phyloP scores from a whole-genome alignment of 768 basidiomycete species.

The Royoungia palumana region DNA sequence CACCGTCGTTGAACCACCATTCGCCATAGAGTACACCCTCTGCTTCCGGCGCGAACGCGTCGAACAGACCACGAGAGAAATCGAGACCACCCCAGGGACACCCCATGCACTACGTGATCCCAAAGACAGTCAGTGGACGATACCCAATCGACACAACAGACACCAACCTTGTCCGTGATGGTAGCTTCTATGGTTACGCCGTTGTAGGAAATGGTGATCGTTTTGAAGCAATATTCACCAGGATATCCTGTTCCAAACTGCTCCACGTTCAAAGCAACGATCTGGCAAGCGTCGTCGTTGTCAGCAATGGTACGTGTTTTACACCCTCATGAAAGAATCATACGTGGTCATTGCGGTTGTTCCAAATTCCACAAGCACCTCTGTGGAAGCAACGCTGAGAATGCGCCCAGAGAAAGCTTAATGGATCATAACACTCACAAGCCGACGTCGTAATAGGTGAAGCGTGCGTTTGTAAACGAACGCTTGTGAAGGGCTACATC shows the following conservation, averaged over 20 bases:
- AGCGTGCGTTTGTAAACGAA: conserved; percentile 33
- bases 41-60: conserved; percentile 44
- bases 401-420: background rate
- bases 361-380: conserved; percentile 52
- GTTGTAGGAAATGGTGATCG: conserved; percentile 55
- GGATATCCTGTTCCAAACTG: conserved; percentile 61
- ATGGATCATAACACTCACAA: conserved; percentile 32
- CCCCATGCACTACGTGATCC: conserved; percentile 49
- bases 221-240: conserved; percentile 58
- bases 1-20: conserved; percentile 53
- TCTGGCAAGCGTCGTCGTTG: conserved; percentile 4
- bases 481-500: conserved; percentile 38
- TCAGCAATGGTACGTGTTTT: background rate
- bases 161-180: conserved; percentile 57
- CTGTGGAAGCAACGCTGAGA: conserved; percentile 27
- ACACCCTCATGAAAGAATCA: background rate
- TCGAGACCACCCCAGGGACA: conserved; percentile 69
- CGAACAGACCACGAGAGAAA: conserved; percentile 64
- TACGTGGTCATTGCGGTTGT: conserved; percentile 30
- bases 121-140: background rate
- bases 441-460: conserved; percentile 55
- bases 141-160: background rate
- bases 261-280: conserved; percentile 28
- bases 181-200: conserved; percentile 53
- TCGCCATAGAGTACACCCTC: conserved; percentile 55